These are phyloP conservation scores for Eucalyptus guilfoylei DNA, from an alignment of 345 rosid genomes.

Conservation along the genomic window DNA sequence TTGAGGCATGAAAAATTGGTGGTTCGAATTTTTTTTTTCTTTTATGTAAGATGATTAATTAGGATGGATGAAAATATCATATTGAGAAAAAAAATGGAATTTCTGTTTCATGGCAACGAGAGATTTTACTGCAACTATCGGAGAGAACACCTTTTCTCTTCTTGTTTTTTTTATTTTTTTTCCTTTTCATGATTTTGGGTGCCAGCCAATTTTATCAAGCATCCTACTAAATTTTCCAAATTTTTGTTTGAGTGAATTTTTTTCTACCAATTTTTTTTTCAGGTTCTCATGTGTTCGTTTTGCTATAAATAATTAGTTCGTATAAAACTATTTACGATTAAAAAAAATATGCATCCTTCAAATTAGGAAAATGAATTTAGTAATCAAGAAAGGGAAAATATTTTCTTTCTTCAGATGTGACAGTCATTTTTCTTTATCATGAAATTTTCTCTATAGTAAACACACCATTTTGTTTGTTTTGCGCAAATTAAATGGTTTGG, in stretches of 20 bases:
- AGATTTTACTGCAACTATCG: background rate
- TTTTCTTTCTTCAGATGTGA: background rate
- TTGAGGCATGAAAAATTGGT: background rate
- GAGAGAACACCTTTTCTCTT: rapidly evolving
- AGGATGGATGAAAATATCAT: background rate
- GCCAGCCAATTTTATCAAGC: background rate
- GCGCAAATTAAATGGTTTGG: rapidly evolving
- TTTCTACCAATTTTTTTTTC: background rate
- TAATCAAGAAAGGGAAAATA: background rate
- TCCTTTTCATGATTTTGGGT: background rate
- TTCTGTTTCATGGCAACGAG: background rate
- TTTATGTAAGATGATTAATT: background rate
- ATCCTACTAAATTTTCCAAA: background rate
- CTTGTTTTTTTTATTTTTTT: background rate
- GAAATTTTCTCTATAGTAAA: rapidly evolving
- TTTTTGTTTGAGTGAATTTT: background rate
- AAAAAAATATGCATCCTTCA: background rate
- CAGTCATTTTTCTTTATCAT: background rate
- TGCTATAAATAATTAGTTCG: background rate
- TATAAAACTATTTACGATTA: rapidly evolving
- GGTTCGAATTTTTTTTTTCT: background rate
- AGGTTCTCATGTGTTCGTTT: rapidly evolving
- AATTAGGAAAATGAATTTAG: rapidly evolving
- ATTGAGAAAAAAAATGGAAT: background rate
- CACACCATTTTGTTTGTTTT: background rate